These are phyloP conservation scores for Syzygium aqueum DNA, from an alignment of 345 rosid genomes.

Conservation along the genomic window DNA sequence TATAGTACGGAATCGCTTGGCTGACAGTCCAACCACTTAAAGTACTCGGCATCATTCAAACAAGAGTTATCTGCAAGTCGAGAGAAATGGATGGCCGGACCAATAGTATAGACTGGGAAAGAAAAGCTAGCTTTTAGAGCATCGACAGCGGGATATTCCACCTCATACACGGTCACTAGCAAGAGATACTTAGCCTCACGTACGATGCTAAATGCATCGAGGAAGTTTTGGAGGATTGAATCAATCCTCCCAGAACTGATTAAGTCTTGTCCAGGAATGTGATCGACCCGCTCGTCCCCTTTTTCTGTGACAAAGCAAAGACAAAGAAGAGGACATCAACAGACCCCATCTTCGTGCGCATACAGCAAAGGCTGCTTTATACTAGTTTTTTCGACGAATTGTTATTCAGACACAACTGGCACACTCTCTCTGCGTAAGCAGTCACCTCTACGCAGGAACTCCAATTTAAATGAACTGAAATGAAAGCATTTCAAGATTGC, in stretches of 20 bases:
- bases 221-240: constrained; percentile 4
- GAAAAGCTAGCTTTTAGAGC: neutral
- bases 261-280: constrained; percentile 20
- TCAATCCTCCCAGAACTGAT: neutral
- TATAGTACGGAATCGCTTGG: constrained; percentile 23
- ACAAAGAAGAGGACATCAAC: neutral
- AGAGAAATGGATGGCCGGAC: constrained; percentile 31
- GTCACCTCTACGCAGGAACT: neutral
- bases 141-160: neutral
- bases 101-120: constrained; percentile 17
- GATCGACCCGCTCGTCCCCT: constrained; percentile 13
- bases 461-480: neutral
- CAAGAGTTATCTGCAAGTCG: constrained; percentile 1
- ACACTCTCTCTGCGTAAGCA: neutral
- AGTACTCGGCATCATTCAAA: neutral
- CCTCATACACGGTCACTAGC: neutral
- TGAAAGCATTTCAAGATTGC: neutral
- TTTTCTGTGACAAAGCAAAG: neutral
- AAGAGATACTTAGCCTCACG: neutral
- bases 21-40: constrained; percentile 26
- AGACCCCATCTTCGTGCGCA: neutral
- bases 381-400: neutral
- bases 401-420: neutral
- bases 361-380: neutral
- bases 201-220: neutral